Base-by-base conservation (phyloP, 257 asterid genomes). In the Lithospermum erythrorhizon region DNA sequence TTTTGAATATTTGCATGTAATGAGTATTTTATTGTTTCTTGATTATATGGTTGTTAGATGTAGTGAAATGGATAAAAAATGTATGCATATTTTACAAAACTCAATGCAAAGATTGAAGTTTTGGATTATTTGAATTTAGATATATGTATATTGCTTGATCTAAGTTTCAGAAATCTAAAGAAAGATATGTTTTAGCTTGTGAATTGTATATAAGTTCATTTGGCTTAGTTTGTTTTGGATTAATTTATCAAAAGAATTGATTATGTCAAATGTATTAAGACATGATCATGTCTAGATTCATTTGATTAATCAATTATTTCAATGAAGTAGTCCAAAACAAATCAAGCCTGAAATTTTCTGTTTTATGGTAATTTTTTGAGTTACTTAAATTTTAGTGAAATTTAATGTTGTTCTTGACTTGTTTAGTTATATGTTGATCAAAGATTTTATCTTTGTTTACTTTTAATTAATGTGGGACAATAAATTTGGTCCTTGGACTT, bases 71-170 rank as follows among this genome's bases (percentile, higher is more conserved):
- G 95, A 89, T 89, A 90, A 78, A 74, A 63, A 77, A 29, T 63
- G 47, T 48, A 69, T 67, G 49, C 56, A n/a, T 23, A 47, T 71
- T 61, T 41, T 58, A 21, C 53, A n/a, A 58, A 54, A 41, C 53
- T 68, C 76, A 75, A 76, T 81, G 85, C 82, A 23, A 41, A 69
- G 84, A 74, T 73, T 82, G 62, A 19, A 72, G 61, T 59, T 68
- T 75, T 61, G 30, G n/a, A 41, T 30, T 61, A 13, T 17, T 17
- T 11, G 47, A 55, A 65, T 62, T 68, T 78, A 23, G 62, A 58
- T 65, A 65, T 18, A 21, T 79, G 76, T 72, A 75, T 57, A 58
- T 60, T 63, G 59, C 70, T 73, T 89, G 94, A 88, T 88, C 95
- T 86, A 78, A 77, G 58, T 63, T 75, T 65, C 48, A 19, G 82